Conservation (phyloP, 2,329 filamentous ascomycete species). For the Botrytis paeoniae region DNA sequence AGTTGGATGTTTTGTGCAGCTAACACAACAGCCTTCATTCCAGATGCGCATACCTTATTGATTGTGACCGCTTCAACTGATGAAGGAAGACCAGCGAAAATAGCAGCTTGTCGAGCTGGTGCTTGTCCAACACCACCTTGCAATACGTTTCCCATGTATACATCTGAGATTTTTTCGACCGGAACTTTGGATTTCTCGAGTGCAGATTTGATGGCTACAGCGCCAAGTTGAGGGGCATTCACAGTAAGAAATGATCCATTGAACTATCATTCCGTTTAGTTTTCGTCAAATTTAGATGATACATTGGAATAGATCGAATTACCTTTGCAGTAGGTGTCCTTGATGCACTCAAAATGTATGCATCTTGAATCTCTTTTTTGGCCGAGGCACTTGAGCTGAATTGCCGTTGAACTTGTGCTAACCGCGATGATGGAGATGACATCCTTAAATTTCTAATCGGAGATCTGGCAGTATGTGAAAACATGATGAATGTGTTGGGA, state of each 20-base stretch:
- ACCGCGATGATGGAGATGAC: constrained; percentile 36
- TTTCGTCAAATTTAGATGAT: neutral
- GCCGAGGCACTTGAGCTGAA: constrained; percentile 50
- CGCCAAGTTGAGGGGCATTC: constrained; percentile 82
- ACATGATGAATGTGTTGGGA: constrained; percentile 33
- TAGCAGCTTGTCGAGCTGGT: constrained; percentile 83
- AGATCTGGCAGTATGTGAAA: constrained; percentile 33
- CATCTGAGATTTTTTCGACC: constrained; percentile 75
- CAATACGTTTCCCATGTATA: constrained; percentile 97
- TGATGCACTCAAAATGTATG: constrained; percentile 88
- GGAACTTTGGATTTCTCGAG: constrained; percentile 83
- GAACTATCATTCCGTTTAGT: constrained; percentile 58
- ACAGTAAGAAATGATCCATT: constrained; percentile 86
- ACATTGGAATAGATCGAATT: constrained; percentile 39
- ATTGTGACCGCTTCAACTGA: constrained; percentile 85
- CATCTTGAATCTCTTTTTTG: constrained; percentile 74
- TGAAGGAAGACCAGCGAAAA: constrained; percentile 82
- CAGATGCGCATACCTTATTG: constrained; percentile 97
- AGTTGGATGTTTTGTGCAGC: constrained; percentile 95
- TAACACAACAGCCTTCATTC: constrained; percentile 85
- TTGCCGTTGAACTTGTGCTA: constrained; percentile 47
- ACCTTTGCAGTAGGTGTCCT: constrained; percentile 90
- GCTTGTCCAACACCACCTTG: constrained; percentile 82
- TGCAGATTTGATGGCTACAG: constrained; percentile 87
- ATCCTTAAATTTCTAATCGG: constrained; percentile 28